Percentiles rank a stretch among this genome's conserved stretches.
These are phyloP conservation scores for Pleurotus ostreatus DNA, from an alignment of 768 basidiomycete species.

Conservation along the genomic window DNA sequence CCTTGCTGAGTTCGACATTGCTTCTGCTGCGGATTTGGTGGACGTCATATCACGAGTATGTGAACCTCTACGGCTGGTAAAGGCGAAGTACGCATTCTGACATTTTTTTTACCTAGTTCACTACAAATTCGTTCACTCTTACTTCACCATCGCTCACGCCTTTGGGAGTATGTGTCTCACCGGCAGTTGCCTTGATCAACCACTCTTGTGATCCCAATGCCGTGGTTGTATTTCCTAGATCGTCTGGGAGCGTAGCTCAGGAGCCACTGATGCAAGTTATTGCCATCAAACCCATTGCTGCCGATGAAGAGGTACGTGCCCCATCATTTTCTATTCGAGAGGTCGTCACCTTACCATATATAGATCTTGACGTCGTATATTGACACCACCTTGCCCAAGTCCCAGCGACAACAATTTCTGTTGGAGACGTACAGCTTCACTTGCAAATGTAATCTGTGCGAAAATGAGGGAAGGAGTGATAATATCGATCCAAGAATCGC, in stretches of 20 bases:
- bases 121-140: conserved; percentile 87
- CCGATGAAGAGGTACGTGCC: conserved; percentile 64
- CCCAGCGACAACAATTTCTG: conserved; percentile 51
- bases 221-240: conserved; percentile 83
- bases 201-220: conserved; percentile 89
- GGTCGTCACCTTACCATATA: background rate
- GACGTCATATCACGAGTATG: conserved; percentile 70
- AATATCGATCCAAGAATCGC: conserved; percentile 62
- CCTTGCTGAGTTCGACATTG: conserved; percentile 52
- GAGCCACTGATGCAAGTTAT: conserved; percentile 73
- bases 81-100: conserved; percentile 3
- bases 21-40: conserved; percentile 59
- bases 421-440: conserved; percentile 74
- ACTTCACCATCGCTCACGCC: conserved; percentile 75
- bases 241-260: conserved; percentile 23
- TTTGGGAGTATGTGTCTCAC: conserved; percentile 82
- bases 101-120: conserved; percentile 51
- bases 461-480: background rate
- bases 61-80: conserved; percentile 1
- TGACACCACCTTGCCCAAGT: conserved; percentile 71
- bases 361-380: conserved; percentile 83
- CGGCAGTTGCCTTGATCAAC: conserved; percentile 75
- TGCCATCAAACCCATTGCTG: conserved; percentile 58
- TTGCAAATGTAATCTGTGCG: conserved; percentile 67
- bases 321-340: background rate